Evolutionary conservation across 2,329 filamentous ascomycete species (phyloP).

Genomic region (Xylariaceae sp.): DNA sequence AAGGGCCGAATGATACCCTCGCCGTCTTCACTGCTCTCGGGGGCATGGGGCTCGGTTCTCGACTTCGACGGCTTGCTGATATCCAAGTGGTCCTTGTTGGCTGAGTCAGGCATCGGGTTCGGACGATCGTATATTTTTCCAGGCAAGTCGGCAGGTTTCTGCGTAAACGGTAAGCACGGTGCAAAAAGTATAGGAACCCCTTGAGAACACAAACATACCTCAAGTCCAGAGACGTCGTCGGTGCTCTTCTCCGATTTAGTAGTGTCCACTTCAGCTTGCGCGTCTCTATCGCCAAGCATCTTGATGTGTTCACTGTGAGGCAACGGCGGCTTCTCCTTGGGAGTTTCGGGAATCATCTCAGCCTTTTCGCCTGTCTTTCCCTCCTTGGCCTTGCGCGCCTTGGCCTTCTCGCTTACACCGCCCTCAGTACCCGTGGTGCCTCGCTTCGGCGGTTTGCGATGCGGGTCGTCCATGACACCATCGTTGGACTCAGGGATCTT

Average conservation of each 20-base stretch:
- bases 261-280: conserved; percentile 38
- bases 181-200: not conserved
- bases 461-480: conserved; percentile 89
- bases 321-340: conserved; percentile 78
- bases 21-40: conserved; percentile 34
- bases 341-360: conserved; percentile 72
- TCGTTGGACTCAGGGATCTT: conserved; percentile 62
- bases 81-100: conserved; percentile 60
- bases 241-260: conserved; percentile 40
- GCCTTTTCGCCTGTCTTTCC: conserved; percentile 58
- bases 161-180: conserved; percentile 24
- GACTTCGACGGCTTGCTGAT: conserved; percentile 39
- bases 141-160: conserved; percentile 81
- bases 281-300: conserved; percentile 42
- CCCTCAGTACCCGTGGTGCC: conserved; percentile 86
- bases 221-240: conserved; percentile 46
- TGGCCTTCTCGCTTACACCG: conserved; percentile 82
- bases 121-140: conserved; percentile 70
- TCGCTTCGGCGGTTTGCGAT: conserved; percentile 68
- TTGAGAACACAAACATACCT: conserved; percentile 43
- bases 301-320: conserved; percentile 77
- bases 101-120: conserved; percentile 61
- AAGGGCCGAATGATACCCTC: conserved; percentile 67
- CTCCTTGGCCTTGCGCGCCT: conserved; percentile 65
- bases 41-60: conserved; percentile 30